Conservation (phyloP, 1,139 yeast species). For the Martiniozyma asiatica region DNA sequence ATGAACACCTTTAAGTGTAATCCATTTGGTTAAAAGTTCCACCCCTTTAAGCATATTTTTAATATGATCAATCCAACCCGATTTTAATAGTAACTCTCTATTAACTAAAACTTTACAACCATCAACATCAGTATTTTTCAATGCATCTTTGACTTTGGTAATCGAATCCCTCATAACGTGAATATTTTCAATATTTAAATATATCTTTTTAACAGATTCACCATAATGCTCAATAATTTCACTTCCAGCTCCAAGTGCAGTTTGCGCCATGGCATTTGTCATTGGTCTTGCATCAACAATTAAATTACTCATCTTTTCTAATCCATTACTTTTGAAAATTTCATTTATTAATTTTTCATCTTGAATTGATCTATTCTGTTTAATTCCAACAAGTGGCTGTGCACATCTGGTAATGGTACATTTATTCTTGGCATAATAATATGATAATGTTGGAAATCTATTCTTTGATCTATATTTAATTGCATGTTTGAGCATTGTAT, state of each 20-base stretch:
- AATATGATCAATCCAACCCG: slow-evolving; percentile 73
- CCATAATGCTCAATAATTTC: slow-evolving; percentile 77
- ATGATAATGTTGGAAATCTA: slow-evolving; percentile 73
- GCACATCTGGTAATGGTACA: slow-evolving; percentile 82
- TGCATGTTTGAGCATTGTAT: slow-evolving; percentile 72
- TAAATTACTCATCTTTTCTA: slow-evolving; percentile 33
- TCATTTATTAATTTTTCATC: slow-evolving; percentile 77
- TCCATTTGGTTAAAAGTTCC: slow-evolving; percentile 64
- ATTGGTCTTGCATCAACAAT: slow-evolving; percentile 87
- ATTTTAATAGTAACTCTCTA: slow-evolving; percentile 39
- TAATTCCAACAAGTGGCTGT: slow-evolving; percentile 87
- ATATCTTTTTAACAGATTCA: slow-evolving; percentile 44
- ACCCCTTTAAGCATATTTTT: slow-evolving; percentile 63
- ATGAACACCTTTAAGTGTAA: slow-evolving; percentile 74
- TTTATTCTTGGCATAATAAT: slow-evolving; percentile 57
- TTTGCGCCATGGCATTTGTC: slow-evolving; percentile 93
- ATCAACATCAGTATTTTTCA: slow-evolving; percentile 54
- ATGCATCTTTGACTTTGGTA: slow-evolving; percentile 45
- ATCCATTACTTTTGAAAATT: slow-evolving; percentile 41
- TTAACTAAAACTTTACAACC: slow-evolving; percentile 24
- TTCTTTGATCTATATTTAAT: slow-evolving; percentile 76
- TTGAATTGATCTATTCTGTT: slow-evolving; percentile 79
- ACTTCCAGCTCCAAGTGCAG: slow-evolving; percentile 94
- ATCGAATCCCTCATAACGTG: slow-evolving; percentile 90
- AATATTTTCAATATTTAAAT: slow-evolving; percentile 85